These are phyloP conservation scores for Zancudomyces culisetae DNA, from an alignment of 371 early-diverging fungal genomes.

Conservation along the genomic window DNA sequence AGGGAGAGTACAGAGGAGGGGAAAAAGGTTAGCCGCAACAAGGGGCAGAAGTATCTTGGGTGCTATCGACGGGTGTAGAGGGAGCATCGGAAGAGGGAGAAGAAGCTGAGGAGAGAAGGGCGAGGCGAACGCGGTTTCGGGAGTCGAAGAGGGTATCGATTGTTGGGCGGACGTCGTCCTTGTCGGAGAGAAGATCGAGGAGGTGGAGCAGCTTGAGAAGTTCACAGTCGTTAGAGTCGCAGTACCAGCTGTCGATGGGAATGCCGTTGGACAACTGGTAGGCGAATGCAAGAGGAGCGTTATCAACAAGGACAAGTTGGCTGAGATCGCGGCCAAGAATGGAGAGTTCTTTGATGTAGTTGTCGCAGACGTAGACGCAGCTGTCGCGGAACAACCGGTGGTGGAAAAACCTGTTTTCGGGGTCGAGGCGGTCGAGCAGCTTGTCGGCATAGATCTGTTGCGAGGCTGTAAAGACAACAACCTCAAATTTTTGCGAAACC, in stretches of 20 bases:
- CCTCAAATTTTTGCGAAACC: constrained; percentile 37
- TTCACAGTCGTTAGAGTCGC: constrained; percentile 35
- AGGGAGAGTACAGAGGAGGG: constrained; percentile 88
- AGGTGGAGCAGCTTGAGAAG: constrained; percentile 32
- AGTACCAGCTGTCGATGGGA: constrained; percentile 50
- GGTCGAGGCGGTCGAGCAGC: constrained; percentile 39
- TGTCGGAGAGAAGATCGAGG: constrained; percentile 28
- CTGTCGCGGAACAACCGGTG: constrained; percentile 45
- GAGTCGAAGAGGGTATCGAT: constrained; percentile 29
- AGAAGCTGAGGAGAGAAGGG: too few relatives aligned
- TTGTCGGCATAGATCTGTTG: constrained; percentile 47
- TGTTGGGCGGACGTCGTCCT: constrained; percentile 39
- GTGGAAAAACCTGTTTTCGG: constrained; percentile 23
- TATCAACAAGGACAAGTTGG: constrained; percentile 42
- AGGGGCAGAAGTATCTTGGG: constrained; percentile 84
- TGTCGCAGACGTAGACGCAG: constrained; percentile 38
- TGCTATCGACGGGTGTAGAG: constrained; percentile 65
- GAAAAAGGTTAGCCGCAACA: constrained; percentile 86
- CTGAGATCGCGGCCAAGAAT: constrained; percentile 42
- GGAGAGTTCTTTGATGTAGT: constrained; percentile 47
- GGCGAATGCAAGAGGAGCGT: constrained; percentile 38
- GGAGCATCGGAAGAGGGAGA: constrained; percentile 24
- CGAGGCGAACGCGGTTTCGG: constrained; percentile 4
- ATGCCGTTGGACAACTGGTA: constrained; percentile 47
- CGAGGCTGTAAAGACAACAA: constrained; percentile 56